phyloP scores from a whole-genome alignment of 352 stramenopile species.

The Pseudoperonospora humuli region DNA sequence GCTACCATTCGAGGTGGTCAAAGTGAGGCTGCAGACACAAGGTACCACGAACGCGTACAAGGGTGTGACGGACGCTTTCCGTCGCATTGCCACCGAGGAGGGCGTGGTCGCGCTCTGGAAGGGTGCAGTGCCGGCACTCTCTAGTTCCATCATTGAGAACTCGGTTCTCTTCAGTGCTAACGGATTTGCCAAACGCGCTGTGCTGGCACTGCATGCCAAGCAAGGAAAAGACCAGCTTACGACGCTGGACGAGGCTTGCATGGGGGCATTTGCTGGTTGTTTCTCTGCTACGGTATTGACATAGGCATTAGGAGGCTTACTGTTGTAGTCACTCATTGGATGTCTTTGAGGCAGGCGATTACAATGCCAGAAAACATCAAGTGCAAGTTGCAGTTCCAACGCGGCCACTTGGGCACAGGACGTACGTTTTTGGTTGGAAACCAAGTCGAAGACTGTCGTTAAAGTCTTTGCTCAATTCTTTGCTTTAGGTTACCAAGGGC shows the following conservation, averaged over 20 bases:
- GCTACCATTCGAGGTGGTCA: constrained; percentile 85
- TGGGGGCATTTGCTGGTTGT: constrained; percentile 69
- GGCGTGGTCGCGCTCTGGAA: constrained; percentile 77
- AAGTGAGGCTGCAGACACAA: constrained; percentile 82
- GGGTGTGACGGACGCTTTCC: constrained; percentile 58
- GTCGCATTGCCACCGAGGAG: constrained; percentile 65
- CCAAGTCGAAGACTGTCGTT: background rate
- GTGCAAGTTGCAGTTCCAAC: constrained; percentile 75
- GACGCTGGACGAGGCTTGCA: constrained; percentile 74
- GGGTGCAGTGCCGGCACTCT: constrained; percentile 78
- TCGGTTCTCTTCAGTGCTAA: constrained; percentile 86
- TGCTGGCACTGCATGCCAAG: constrained; percentile 50
- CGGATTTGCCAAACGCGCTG: constrained; percentile 59
- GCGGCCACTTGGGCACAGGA: constrained; percentile 50
- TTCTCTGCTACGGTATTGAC: constrained; percentile 69
- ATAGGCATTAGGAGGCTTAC: background rate
- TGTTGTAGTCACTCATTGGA: background rate
- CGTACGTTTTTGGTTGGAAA: constrained; percentile 21
- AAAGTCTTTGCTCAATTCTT: background rate
- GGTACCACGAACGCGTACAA: constrained; percentile 46
- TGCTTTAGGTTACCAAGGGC: constrained; percentile 44
- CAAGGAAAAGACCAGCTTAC: constrained; percentile 54
- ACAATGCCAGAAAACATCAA: constrained; percentile 84
- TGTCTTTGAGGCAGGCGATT: constrained; percentile 44
- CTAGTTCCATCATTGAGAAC: constrained; percentile 86